These are phyloP conservation scores for Candida wancherniae DNA, from an alignment of 805 yeast species.

Conservation along the genomic window DNA sequence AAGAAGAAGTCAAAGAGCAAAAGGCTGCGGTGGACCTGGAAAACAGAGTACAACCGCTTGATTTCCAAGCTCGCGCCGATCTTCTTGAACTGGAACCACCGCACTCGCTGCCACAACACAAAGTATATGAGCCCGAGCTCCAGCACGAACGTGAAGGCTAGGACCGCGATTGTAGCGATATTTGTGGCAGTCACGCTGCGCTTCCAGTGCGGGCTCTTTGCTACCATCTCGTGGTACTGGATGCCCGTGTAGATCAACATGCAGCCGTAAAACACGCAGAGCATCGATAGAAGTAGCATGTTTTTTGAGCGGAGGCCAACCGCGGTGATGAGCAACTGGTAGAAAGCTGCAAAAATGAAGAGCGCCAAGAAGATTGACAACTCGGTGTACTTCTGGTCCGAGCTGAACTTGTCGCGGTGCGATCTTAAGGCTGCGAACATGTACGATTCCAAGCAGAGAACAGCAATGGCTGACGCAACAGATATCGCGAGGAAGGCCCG, in stretches of 20 bases:
- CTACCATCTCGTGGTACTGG: conserved; percentile 38
- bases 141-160: conserved; percentile 31
- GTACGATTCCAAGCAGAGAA: conserved; percentile 34
- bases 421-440: conserved; percentile 36
- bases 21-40: conserved; percentile 38
- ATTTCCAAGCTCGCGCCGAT: conserved; percentile 44
- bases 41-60: conserved; percentile 30
- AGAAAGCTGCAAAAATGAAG: conserved; percentile 44
- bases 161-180: conserved; percentile 39
- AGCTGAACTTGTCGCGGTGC: conserved; percentile 20
- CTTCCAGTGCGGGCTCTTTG: conserved; percentile 21
- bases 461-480: conserved; percentile 27
- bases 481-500: conserved; percentile 26
- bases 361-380: conserved; percentile 41
- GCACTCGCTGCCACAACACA: conserved; percentile 35
- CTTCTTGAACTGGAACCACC: conserved; percentile 45
- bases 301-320: conserved; percentile 38
- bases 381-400: conserved; percentile 23
- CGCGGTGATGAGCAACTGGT: conserved; percentile 34
- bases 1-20: conserved; percentile 42
- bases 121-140: conserved; percentile 27
- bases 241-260: conserved; percentile 45
- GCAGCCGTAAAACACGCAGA: conserved; percentile 37
- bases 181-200: conserved; percentile 33
- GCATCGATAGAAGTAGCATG: conserved; percentile 34